Evolutionary conservation across 345 rosid species (phyloP).

Genomic region (Odontarrhena argentea): DNA sequence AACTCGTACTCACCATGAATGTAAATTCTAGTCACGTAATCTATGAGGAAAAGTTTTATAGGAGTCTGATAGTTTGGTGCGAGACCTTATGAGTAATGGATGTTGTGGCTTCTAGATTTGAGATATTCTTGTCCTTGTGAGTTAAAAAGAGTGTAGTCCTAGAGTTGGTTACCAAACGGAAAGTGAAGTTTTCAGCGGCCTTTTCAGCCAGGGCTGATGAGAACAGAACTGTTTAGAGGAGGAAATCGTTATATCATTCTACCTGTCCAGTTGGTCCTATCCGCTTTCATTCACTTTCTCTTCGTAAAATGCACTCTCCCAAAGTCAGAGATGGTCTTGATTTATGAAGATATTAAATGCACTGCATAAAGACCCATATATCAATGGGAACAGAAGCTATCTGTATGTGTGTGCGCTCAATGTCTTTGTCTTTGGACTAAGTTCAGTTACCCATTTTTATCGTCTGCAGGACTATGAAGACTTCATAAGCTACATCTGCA

Average conservation of each 20-base stretch:
- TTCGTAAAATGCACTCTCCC: neutral
- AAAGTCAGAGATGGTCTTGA: neutral
- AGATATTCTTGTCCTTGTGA: neutral
- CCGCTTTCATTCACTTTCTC: neutral
- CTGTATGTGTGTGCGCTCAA: neutral
- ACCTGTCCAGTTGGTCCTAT: neutral
- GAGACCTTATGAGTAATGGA: neutral
- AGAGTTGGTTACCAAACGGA: slow-evolving; percentile 4
- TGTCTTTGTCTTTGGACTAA: slow-evolving; percentile 12
- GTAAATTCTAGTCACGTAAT: neutral
- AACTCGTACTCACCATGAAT: neutral
- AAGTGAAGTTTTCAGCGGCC: neutral
- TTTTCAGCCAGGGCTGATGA: slow-evolving; percentile 11
- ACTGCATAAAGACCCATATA: neutral
- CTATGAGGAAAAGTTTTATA: neutral
- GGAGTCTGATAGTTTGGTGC: neutral
- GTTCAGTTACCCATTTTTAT: neutral
- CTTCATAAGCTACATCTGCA: slow-evolving; percentile 75
- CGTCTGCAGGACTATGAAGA: slow-evolving; percentile 70
- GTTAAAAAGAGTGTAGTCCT: neutral
- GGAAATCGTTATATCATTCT: neutral
- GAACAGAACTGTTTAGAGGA: neutral
- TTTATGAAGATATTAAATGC: neutral
- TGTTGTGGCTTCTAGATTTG: neutral
- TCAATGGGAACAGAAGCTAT: slow-evolving; percentile 3